Conservation (phyloP, 345 rosid species). For the Euphorbia peplus region DNA sequence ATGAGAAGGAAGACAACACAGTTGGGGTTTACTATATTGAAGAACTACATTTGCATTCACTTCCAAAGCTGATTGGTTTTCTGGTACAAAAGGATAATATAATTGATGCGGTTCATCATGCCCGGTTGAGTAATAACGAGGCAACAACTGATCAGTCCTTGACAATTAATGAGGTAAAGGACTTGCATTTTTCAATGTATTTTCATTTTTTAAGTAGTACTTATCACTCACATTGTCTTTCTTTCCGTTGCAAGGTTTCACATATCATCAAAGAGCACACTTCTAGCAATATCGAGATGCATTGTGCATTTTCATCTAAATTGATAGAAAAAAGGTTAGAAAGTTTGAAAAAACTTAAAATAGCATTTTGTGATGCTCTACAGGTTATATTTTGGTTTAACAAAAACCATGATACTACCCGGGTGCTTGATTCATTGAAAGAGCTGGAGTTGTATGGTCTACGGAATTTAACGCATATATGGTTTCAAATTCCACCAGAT, state of each 20-base stretch:
- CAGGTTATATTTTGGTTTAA: no score
- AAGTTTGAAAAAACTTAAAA: neutral
- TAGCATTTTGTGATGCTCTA: neutral
- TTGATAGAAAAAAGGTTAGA: neutral
- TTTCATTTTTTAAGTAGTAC: neutral
- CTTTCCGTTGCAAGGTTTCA: neutral
- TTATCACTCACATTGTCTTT: no score
- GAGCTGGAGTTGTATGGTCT: neutral
- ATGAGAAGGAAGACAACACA: neutral
- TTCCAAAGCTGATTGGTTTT: neutral
- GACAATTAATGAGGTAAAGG: neutral
- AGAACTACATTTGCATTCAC: neutral
- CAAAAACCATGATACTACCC: neutral
- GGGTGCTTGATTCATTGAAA: neutral
- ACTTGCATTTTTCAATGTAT: no score
- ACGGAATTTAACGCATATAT: neutral
- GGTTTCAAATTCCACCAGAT: neutral
- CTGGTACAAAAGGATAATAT: neutral
- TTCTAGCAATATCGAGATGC: neutral
- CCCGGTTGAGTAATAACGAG: neutral
- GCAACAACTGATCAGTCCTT: neutral
- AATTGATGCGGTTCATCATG: neutral
- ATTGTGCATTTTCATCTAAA: neutral
- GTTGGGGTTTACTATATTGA: neutral
- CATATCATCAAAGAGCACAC: neutral